Conservation (phyloP, 805 yeast genomes). For the Geotrichum ghanense region DNA sequence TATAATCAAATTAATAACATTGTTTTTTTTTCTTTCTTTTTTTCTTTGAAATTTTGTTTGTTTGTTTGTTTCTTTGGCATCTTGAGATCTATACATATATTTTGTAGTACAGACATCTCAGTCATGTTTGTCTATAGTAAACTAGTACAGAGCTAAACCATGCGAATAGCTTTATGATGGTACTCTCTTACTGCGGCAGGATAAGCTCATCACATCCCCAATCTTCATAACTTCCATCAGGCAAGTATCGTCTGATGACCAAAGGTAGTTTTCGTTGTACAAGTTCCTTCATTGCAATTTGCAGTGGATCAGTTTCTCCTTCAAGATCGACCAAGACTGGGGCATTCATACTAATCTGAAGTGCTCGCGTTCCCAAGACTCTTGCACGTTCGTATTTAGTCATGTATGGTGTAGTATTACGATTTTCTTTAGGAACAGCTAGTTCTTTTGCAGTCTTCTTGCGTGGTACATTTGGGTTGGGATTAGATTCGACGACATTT, state of each 20-base stretch:
- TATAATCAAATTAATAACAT: no score
- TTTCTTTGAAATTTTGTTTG: no score
- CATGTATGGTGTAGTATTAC: constrained; percentile 97
- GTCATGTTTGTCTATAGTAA: no score
- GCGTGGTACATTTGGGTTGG: constrained; percentile 26
- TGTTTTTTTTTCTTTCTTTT: no score
- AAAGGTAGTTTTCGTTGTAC: constrained; percentile 91
- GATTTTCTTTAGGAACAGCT: constrained; percentile 78
- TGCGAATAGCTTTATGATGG: no score
- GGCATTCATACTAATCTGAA: constrained; percentile 96
- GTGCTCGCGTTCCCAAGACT: constrained; percentile 92
- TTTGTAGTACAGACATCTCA: no score
- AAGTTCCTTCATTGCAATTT: constrained; percentile 94
- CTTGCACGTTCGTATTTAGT: constrained; percentile 98
- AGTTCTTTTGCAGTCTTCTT: constrained; percentile 63
- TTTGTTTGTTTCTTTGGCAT: no score
- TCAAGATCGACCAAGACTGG: constrained; percentile 96
- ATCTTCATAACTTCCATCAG: constrained; percentile 95
- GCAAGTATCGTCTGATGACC: constrained; percentile 89
- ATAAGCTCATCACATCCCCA: constrained; percentile 99
- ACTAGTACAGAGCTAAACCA: neutral
- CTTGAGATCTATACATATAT: no score
- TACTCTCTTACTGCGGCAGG: constrained; percentile 54
- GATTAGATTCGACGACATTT: constrained; percentile 30
- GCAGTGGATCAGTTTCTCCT: constrained; percentile 98